These are phyloP conservation scores for Spergularia bocconei DNA, from an alignment of 148 eudicot species.

Conservation along the genomic window DNA sequence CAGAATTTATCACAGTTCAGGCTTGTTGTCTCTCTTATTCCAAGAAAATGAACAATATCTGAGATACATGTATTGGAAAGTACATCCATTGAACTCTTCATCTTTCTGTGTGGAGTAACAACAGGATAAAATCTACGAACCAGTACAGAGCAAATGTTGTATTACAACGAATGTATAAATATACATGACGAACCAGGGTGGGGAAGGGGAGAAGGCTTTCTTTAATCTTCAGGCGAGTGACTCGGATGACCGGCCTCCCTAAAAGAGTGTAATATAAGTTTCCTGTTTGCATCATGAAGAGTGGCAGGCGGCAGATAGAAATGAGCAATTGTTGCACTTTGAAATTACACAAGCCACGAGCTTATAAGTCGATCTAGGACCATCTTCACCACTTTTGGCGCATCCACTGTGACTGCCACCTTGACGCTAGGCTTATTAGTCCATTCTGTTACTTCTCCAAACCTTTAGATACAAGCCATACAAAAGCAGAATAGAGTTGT, in stretches of 20 bases:
- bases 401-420: conserved; percentile 97
- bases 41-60: too few relatives aligned
- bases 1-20: too few relatives aligned
- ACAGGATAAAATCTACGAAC: background rate
- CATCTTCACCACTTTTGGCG: conserved; percentile 62
- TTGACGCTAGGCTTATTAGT: conserved; percentile 72
- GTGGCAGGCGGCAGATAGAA: background rate
- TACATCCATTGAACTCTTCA: too few relatives aligned
- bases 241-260: background rate
- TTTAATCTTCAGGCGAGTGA: background rate
- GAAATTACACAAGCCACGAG: conserved; percentile 25
- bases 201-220: background rate
- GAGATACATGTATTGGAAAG: too few relatives aligned
- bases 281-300: background rate
- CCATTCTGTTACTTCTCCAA: conserved; percentile 83
- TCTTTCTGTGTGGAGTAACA: too few relatives aligned
- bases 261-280: background rate
- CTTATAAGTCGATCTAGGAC: conserved; percentile 79
- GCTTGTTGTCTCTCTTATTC: too few relatives aligned
- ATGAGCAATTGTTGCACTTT: background rate
- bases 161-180: background rate
- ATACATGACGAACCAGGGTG: background rate
- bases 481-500: background rate
- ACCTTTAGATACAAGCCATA: conserved; percentile 36
- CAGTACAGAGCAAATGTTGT: background rate